Conservation (phyloP, 441 rosid species). For the Jatropha multifida region DNA sequence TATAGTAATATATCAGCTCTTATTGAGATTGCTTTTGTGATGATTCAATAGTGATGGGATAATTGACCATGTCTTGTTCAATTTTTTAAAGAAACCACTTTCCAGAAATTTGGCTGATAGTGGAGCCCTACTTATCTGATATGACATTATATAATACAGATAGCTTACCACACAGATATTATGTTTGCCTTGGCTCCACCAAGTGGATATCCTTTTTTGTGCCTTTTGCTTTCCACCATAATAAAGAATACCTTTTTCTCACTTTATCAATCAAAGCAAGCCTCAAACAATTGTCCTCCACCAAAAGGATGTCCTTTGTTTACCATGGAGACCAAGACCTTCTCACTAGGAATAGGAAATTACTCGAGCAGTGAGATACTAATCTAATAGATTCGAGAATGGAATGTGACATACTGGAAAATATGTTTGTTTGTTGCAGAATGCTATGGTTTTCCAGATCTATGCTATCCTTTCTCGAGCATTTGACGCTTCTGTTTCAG, state of each 20-base stretch:
- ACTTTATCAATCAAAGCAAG: background rate
- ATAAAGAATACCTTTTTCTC: background rate
- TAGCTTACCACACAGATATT: background rate
- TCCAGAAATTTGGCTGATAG: slow-evolving; percentile 9
- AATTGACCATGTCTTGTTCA: background rate
- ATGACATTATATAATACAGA: background rate
- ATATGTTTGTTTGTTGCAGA: slow-evolving; percentile 48
- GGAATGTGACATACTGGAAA: background rate
- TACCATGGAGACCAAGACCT: no score
- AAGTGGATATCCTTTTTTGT: no score
- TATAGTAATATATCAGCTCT: background rate
- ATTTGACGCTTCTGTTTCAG: slow-evolving; percentile 47
- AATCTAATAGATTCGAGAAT: background rate
- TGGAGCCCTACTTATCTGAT: slow-evolving; percentile 5
- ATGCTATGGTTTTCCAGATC: slow-evolving; percentile 92
- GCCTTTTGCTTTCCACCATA: slow-evolving; percentile 10
- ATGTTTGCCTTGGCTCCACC: no score
- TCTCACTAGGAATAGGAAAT: no score
- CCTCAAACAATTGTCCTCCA: background rate
- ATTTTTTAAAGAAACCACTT: background rate
- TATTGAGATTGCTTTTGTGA: slow-evolving; percentile 5
- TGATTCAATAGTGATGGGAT: background rate
- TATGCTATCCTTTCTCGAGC: slow-evolving; percentile 85
- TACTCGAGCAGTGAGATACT: no score
- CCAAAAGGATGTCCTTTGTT: background rate